Percentiles rank a stretch among this genome's conserved stretches.
These are phyloP conservation scores for Aureobasidium sp. DNA, from an alignment of 2,329 filamentous ascomycete genomes.

Conservation along the genomic window DNA sequence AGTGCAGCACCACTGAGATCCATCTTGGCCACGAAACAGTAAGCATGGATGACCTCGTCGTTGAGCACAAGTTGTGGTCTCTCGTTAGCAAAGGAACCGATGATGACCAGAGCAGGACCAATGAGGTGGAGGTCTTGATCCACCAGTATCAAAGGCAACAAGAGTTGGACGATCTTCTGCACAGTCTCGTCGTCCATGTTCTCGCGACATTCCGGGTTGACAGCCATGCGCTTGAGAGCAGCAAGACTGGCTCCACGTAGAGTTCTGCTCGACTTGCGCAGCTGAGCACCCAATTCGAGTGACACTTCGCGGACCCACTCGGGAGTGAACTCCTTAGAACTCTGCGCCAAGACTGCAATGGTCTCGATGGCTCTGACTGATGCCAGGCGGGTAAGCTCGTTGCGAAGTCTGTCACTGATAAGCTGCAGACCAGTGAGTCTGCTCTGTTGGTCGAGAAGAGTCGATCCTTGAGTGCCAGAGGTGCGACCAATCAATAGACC, in stretches of 20 bases:
- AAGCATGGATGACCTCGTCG: constrained; percentile 68
- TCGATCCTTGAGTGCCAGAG: constrained; percentile 69
- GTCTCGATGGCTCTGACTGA: constrained; percentile 89
- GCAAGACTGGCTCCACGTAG: constrained; percentile 87
- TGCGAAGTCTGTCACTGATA: constrained; percentile 83
- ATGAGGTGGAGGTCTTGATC: constrained; percentile 88
- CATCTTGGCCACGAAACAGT: constrained; percentile 81
- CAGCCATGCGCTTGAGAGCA: constrained; percentile 82
- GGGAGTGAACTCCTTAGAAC: constrained; percentile 71
- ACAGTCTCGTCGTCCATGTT: constrained; percentile 75
- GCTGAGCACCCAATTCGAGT: constrained; percentile 82
- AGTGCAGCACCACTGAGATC: constrained; percentile 80
- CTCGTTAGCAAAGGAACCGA: constrained; percentile 78
- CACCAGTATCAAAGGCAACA: constrained; percentile 78
- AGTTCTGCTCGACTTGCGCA: constrained; percentile 89
- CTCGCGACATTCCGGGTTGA: constrained; percentile 76
- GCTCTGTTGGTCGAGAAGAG: constrained; percentile 70
- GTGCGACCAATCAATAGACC: constrained; percentile 89
- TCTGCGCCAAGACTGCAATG: constrained; percentile 76
- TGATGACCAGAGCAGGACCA: constrained; percentile 83
- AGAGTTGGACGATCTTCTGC: constrained; percentile 70
- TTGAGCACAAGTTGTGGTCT: constrained; percentile 75
- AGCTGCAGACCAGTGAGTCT: constrained; percentile 76
- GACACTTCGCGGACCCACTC: constrained; percentile 82
- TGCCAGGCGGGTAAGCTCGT: constrained; percentile 90